Base-by-base conservation (phyloP, 495 filamentous ascomycete species). In the Penicillium cataractarum region DNA sequence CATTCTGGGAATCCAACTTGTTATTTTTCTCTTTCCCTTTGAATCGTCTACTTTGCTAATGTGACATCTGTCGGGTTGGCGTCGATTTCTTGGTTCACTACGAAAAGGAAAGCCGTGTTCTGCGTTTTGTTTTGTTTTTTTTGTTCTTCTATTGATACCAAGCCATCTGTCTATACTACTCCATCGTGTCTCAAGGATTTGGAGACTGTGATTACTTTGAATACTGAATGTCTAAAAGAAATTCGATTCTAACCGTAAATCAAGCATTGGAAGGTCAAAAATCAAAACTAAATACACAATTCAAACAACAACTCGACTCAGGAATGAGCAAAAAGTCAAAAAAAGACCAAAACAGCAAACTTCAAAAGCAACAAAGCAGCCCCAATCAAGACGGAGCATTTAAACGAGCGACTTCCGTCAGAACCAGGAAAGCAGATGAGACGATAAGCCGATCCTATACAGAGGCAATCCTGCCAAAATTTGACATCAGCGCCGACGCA, bases 1-100 rank as follows among this genome's bases (percentile, higher is more conserved):
- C 56, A 55, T 5, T 15, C 37, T 40, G 42, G 21, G 48, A 48
- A 53, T 21, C 27, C 46, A 50, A n/a, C 37, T 39, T 55, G 27
- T 32, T 53, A 49, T 60, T 44, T 19, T 57, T 55, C 54, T 52
- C 44, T 40, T n/a, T 39, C 13, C 44, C 50, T 61, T 29, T 9
- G 12, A 13, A 27, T 27, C 24, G 46, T 15, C 46, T 27, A 22
- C 40, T 44, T 44, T 44, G 40, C 40, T 10, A 44, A 22, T 13
- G 42, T 46, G 42, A 46, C 21, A 46, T 46, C 9, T 24, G 42
- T 46, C 42, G 24, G 10, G 3, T 24, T 22, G 21, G 42, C 42
- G 42, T 24, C 15, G n/a, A 46, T 24, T 24, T 22, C 12, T 24
- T 46, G 8, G n/a, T 22, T 24, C 13, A 21, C 42, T 4, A 12